These are phyloP conservation scores for Ophiostoma sp. DNA, from an alignment of 2,329 filamentous ascomycete species.

Conservation along the genomic window DNA sequence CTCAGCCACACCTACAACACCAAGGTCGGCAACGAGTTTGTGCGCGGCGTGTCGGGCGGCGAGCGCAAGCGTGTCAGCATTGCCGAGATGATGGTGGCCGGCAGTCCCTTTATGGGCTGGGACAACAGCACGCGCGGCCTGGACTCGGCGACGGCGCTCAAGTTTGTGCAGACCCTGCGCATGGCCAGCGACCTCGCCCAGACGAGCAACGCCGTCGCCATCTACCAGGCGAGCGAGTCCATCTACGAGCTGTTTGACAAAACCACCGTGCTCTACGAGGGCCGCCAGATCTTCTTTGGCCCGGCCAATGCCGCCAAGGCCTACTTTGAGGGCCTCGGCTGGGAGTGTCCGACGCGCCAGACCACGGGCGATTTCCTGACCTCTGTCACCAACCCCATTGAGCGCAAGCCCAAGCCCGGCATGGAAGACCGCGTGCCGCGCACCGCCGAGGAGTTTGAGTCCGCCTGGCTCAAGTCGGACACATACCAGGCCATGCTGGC, in stretches of 20 bases:
- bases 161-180: conserved; percentile 59
- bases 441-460: conserved; percentile 57
- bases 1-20: conserved; percentile 70
- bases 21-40: conserved; percentile 64
- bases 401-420: conserved; percentile 46
- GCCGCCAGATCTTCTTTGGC: conserved; percentile 49
- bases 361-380: conserved; percentile 69
- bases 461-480: conserved; percentile 52
- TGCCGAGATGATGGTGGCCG: conserved; percentile 59
- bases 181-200: conserved; percentile 56
- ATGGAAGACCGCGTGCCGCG: conserved; percentile 53
- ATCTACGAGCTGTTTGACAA: conserved; percentile 41
- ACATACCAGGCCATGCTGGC: conserved; percentile 47
- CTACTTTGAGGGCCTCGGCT: conserved; percentile 63
- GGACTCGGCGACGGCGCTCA: conserved; percentile 43
- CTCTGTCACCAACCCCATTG: conserved; percentile 57
- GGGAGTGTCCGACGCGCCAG: conserved; percentile 59
- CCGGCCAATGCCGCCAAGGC: conserved; percentile 53
- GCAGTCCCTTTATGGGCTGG: conserved; percentile 62
- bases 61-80: conserved; percentile 70
- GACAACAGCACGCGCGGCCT: conserved; percentile 63
- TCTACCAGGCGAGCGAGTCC: conserved; percentile 65
- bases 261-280: conserved; percentile 26
- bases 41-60: conserved; percentile 45
- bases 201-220: conserved; percentile 61